Conservation (phyloP, 257 asterid genomes). For the Cinchona pubescens region DNA sequence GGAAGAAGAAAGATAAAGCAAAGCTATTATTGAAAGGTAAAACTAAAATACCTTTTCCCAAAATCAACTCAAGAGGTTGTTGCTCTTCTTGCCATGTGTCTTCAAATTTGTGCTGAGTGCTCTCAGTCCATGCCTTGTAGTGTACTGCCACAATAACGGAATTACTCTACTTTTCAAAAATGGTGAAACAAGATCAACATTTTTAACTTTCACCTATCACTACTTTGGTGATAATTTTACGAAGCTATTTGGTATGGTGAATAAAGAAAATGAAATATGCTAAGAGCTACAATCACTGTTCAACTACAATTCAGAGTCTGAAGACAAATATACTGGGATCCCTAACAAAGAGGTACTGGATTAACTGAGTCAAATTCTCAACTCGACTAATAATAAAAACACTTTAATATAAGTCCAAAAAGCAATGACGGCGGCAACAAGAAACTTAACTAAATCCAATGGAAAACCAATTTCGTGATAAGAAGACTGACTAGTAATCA, state of each 20-base stretch:
- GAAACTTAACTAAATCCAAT: neutral
- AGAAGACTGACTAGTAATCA: neutral
- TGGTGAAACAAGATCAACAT: neutral
- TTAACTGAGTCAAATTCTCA: neutral
- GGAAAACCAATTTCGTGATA: neutral
- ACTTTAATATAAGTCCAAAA: neutral
- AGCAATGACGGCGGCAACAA: neutral
- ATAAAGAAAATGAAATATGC: neutral
- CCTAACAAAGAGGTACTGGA: neutral
- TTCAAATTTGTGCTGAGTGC: constrained; percentile 86
- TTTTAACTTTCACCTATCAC: too few species aligned
- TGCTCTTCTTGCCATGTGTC: constrained; percentile 98
- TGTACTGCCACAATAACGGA: constrained; percentile 50
- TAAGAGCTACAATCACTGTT: neutral
- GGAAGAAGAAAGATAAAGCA: neutral
- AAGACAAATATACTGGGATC: neutral
- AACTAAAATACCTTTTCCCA: constrained; percentile 76
- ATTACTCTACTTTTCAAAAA: neutral
- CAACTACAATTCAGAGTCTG: neutral
- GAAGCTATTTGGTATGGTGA: neutral
- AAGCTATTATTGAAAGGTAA: constrained; percentile 4
- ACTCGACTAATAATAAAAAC: neutral
- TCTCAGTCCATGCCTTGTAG: constrained; percentile 91
- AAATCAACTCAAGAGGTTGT: constrained; percentile 79
- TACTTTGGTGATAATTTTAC: neutral